These are phyloP conservation scores for Phialemoniopsis sp. DNA, from an alignment of 2,329 filamentous ascomycete species.

Conservation along the genomic window DNA sequence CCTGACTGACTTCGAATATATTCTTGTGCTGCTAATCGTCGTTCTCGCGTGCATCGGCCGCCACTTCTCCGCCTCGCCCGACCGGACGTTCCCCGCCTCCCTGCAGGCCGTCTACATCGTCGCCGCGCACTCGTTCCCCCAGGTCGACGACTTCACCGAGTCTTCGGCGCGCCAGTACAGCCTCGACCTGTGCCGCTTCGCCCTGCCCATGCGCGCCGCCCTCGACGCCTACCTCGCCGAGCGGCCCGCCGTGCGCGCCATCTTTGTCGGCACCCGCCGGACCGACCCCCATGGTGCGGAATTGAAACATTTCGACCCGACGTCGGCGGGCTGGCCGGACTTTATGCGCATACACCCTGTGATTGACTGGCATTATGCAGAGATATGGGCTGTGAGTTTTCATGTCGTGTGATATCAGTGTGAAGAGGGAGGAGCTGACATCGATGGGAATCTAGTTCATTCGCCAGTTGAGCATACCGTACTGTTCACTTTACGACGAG, in stretches of 20 bases:
- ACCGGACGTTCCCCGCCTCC: constrained; percentile 37
- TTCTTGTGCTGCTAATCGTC: constrained; percentile 79
- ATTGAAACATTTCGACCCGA: constrained; percentile 79
- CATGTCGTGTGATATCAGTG: neutral
- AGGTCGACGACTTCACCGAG: constrained; percentile 82
- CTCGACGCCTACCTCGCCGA: constrained; percentile 73
- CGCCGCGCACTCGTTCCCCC: constrained; percentile 74
- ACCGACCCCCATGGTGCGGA: constrained; percentile 86
- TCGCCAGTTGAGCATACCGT: constrained; percentile 71
- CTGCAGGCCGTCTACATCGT: constrained; percentile 88
- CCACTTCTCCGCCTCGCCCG: constrained; percentile 21
- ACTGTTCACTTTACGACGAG: constrained; percentile 81
- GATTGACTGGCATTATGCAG: constrained; percentile 94
- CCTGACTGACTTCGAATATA: no score
- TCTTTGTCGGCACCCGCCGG: constrained; percentile 83
- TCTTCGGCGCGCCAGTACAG: constrained; percentile 64
- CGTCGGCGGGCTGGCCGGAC: constrained; percentile 82
- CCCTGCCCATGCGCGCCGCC: constrained; percentile 74
- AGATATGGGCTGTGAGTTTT: constrained; percentile 85
- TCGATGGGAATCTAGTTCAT: constrained; percentile 58
- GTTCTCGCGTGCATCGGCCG: constrained; percentile 64
- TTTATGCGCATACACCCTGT: constrained; percentile 95
- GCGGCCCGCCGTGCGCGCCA: constrained; percentile 62
- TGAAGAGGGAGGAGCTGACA: neutral
- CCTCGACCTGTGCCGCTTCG: constrained; percentile 71